Evolutionary conservation across 2,329 filamentous ascomycete species (phyloP), one percentile per base, ranked within the genome.

Genomic region (Pseudogymnoascus sp.): DNA sequence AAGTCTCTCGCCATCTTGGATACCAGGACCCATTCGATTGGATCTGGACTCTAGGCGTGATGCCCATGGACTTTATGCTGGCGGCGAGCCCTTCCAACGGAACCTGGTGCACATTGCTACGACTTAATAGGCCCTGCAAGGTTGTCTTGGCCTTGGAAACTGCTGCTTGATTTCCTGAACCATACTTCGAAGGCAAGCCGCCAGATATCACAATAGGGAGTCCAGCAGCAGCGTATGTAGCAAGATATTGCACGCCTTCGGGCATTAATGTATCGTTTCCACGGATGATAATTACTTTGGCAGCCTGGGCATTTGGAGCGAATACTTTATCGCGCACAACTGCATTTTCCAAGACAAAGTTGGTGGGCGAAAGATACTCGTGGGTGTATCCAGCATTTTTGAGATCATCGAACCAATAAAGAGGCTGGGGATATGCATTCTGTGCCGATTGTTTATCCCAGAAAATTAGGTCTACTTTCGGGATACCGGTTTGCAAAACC

Each of bases 381-480:
- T 68, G 65, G 33, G 64, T 58, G 59, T 63, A 68, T 5, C 67
- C 67, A 12, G 39, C 39, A 8, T 22, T 22, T 22, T 1, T 22
- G 16, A 42, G 16, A 22, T 42, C 39, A 11, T 11, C 9, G 5
- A 22, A 12, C 39, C 16, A 42, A 22, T 42, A 42, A 4, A 22
- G 19, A 22, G 39, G 16, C 9, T 12, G 16, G 4, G 19, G 19
- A 12, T 23, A 42, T 22, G 16, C 16, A 22, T 22, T 42, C 16
- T 22, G 16, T 2, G 39, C 39, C 38, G 60, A 45, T 7, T 63
- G 60, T 62, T 74, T 71, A 36, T 68, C 63, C 63, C 73, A 81
- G 52, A 81, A 74, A 0, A 72, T 77, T 23, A 81, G 39, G 66
- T 80, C 77, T 1, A 73, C 67, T 60, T 74, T 75, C 0, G 77